These are phyloP conservation scores for Aspergillus alliaceus DNA, from an alignment of 2,329 filamentous ascomycete genomes.

Conservation along the genomic window DNA sequence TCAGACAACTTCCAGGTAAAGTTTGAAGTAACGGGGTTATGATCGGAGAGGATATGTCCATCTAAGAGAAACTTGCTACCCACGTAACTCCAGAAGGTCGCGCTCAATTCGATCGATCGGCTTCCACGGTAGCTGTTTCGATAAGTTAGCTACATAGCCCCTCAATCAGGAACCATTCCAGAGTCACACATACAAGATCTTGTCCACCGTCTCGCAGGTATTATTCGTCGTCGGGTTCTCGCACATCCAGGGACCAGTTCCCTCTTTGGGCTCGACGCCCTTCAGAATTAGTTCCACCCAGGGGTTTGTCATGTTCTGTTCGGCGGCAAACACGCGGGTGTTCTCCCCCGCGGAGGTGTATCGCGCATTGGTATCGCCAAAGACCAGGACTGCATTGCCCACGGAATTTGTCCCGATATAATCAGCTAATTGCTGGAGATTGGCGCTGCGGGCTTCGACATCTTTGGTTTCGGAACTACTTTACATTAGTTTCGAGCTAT, in stretches of 20 bases:
- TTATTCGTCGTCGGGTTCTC: slow-evolving; percentile 56
- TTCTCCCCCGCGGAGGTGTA: slow-evolving; percentile 60
- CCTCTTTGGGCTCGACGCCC: slow-evolving; percentile 49
- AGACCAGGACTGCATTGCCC: slow-evolving; percentile 64
- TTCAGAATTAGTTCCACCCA: slow-evolving; percentile 59
- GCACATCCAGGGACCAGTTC: slow-evolving; percentile 46
- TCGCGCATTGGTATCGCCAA: slow-evolving; percentile 65
- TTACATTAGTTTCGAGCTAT: background rate
- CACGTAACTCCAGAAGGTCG: slow-evolving; percentile 50
- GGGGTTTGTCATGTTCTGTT: slow-evolving; percentile 56
- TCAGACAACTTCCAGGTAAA: slow-evolving; percentile 45
- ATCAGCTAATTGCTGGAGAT: slow-evolving; percentile 59
- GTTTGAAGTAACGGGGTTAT: slow-evolving; percentile 56
- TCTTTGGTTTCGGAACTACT: slow-evolving; percentile 51
- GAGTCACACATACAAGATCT: slow-evolving; percentile 49
- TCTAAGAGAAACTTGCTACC: slow-evolving; percentile 59
- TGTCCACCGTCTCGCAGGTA: slow-evolving; percentile 67
- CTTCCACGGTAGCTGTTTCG: slow-evolving; percentile 24
- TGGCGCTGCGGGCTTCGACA: slow-evolving; percentile 56
- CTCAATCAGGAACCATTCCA: slow-evolving; percentile 7
- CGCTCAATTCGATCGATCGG: slow-evolving; percentile 53
- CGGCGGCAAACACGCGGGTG: slow-evolving; percentile 50
- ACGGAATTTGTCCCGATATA: slow-evolving; percentile 57
- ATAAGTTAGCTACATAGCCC: background rate
- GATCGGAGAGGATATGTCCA: slow-evolving; percentile 61